Evolutionary conservation across 225 moss, liverwort and hornwort species (phyloP), one percentile per base, ranked within the genome.

Genomic region (Straminergon stramineum): DNA sequence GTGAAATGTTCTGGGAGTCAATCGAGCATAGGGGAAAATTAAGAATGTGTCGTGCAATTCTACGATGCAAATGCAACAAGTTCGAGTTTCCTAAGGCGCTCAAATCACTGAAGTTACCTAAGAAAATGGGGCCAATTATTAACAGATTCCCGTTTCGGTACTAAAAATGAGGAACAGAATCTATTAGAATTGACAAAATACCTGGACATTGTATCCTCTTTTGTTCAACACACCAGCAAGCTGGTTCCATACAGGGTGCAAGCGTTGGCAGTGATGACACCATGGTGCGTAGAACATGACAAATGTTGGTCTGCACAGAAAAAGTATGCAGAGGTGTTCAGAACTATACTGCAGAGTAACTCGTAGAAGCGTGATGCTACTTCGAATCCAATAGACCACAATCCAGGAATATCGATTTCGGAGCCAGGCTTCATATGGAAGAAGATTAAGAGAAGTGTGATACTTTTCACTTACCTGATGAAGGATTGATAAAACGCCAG

Each of bases 221-320:
- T 92, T 92, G 83, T 76, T 89, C 57, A 98, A 79, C 51, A 94
- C 82, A 76, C 83, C 55, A 43, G 94, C 94, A 78, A 98, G 97
- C 61, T 96, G 86, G 68, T 81, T 93, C 98, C 97, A 98, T 26
- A 91, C 91, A 20, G 95, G 94, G 63, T 96, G 96, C 90, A 98
- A 87, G 60, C 89, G 92, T 93, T 96, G 92, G 92, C 98, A 98
- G 79, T 95, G 95, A 62, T 92, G 94, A 56, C 98, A 98, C 97
- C 98, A 98, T 41, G 95, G 91, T 67, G 98, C 93, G 57, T 96
- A 97, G 87, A 98, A 97, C 92, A 98, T 95, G 55, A 98, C 95
- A 90, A 97, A 97, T 78, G 96, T 98, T 83, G 97, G 91, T 92
- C 98, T 98, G 94, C 66, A 90, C 37, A 91, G 35, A 32, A 83